Evolutionary conservation across 176 grass and related monocot genomes (phyloP).

Genomic region (Avena insularis): DNA sequence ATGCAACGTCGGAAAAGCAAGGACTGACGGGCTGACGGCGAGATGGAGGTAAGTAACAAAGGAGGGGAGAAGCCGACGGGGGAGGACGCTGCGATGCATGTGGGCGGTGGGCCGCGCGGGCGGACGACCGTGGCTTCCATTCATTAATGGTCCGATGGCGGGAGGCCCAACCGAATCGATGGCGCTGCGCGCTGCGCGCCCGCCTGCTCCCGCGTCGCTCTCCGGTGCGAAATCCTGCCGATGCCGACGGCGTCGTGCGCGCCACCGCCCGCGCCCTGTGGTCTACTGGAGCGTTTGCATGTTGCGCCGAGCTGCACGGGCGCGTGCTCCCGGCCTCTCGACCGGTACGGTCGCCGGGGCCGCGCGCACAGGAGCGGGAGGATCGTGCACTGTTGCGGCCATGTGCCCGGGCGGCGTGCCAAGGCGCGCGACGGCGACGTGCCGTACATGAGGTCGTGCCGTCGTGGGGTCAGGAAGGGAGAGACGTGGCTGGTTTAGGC

Average conservation of each 20-base stretch:
- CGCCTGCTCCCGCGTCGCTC: constrained; percentile 35
- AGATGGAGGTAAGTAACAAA: not conserved
- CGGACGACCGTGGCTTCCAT: constrained; percentile 5
- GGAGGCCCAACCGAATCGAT: constrained; percentile 31
- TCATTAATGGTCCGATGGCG: constrained; percentile 19
- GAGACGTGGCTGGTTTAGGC: not conserved
- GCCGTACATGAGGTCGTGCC: not conserved
- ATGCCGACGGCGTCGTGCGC: not conserved
- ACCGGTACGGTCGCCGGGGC: not conserved
- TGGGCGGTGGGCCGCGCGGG: not conserved
- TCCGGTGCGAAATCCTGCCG: constrained; percentile 41
- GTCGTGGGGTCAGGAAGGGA: constrained; percentile 6
- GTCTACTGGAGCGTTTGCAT: not conserved
- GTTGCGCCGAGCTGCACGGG: not conserved
- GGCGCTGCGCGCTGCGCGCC: not conserved
- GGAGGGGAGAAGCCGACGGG: too few relatives aligned
- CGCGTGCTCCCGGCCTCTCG: constrained; percentile 15
- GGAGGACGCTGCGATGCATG: not conserved
- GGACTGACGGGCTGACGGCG: not conserved
- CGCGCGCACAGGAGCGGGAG: not conserved
- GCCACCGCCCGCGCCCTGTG: not conserved
- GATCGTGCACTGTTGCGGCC: constrained; percentile 1
- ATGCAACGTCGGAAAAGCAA: not conserved
- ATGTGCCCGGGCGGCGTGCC: constrained; percentile 38
- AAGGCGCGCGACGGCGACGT: not conserved